Conservation (phyloP, 148 eudicot genomes). For the Rheum nobile region DNA sequence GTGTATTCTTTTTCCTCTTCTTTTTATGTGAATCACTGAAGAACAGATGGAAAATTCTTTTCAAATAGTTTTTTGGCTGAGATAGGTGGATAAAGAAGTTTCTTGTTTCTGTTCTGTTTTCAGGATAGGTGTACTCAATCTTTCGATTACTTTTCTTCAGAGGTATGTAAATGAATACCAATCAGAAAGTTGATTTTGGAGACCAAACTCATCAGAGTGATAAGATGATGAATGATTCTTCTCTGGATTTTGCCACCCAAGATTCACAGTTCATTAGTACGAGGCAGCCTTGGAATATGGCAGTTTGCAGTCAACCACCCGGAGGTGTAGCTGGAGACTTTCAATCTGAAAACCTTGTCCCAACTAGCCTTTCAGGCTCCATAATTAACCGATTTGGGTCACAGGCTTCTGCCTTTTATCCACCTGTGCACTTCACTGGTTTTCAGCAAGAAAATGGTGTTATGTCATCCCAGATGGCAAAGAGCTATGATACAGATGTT, state of each 20-base stretch:
- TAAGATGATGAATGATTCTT: conserved; percentile 18
- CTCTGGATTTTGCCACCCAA: conserved; percentile 14
- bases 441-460: conserved; percentile 20
- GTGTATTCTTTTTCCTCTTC: conserved; percentile 15
- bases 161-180: conserved; percentile 19
- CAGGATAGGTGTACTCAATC: neutral
- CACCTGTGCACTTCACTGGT: conserved; percentile 15
- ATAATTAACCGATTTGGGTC: conserved; percentile 12
- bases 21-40: conserved; percentile 5
- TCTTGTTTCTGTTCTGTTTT: neutral
- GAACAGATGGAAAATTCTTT: neutral
- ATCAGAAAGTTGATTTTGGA: conserved; percentile 24
- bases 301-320: conserved; percentile 3
- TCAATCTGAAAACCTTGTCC: conserved; percentile 12
- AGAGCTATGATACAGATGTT: conserved; percentile 22
- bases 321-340: conserved; percentile 15
- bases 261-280: conserved; percentile 13
- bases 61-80: neutral
- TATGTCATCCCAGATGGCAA: conserved; percentile 18
- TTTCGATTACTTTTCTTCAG: neutral
- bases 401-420: conserved; percentile 15
- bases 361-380: conserved; percentile 15
- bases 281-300: conserved; percentile 24
- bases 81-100: conserved; percentile 5
- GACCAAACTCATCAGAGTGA: conserved; percentile 15